Percentiles rank a stretch among this genome's conserved stretches.
Conservation (phyloP, 495 filamentous ascomycete genomes). For the Daldinia grandis region DNA sequence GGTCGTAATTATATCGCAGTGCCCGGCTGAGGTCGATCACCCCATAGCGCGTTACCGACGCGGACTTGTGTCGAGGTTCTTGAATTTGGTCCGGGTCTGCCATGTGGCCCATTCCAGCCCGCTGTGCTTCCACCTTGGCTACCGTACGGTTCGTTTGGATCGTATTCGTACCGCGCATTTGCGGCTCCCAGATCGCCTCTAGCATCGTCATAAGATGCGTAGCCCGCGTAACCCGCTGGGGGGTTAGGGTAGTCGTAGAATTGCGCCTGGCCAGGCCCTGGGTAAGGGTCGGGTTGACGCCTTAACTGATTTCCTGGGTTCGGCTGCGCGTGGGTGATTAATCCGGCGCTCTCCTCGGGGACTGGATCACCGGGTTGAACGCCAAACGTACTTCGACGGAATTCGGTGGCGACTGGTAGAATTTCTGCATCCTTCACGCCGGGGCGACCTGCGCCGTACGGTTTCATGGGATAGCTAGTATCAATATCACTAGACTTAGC, state of each 20-base stretch:
- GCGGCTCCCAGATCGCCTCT: constrained; percentile 44
- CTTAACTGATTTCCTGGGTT: constrained; percentile 45
- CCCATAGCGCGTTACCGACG: constrained; percentile 43
- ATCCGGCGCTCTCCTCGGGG: constrained; percentile 55
- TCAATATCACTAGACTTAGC: constrained; percentile 44
- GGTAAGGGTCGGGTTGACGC: constrained; percentile 30
- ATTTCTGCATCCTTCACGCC: constrained; percentile 47
- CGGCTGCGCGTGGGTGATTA: constrained; percentile 59
- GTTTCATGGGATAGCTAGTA: constrained; percentile 45
- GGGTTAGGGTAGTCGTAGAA: constrained; percentile 41
- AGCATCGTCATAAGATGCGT: constrained; percentile 35
- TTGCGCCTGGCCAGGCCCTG: constrained; percentile 33
- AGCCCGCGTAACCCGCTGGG: constrained; percentile 9
- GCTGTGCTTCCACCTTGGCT: constrained; percentile 29
- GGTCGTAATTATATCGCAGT: constrained; percentile 6
- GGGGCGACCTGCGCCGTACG: constrained; percentile 26
- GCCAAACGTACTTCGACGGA: constrained; percentile 52
- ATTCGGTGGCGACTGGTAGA: constrained; percentile 55
- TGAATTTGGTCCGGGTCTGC: constrained; percentile 4
- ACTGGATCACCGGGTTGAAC: constrained; percentile 28
- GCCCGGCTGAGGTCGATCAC: constrained; percentile 28
- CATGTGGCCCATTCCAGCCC: constrained; percentile 28
- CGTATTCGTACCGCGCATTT: constrained; percentile 33
- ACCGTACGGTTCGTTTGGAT: constrained; percentile 16
- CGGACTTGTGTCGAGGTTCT: constrained; percentile 39